These are phyloP conservation scores for Pichia phayaonensis DNA, from an alignment of 805 yeast genomes.

Conservation along the genomic window DNA sequence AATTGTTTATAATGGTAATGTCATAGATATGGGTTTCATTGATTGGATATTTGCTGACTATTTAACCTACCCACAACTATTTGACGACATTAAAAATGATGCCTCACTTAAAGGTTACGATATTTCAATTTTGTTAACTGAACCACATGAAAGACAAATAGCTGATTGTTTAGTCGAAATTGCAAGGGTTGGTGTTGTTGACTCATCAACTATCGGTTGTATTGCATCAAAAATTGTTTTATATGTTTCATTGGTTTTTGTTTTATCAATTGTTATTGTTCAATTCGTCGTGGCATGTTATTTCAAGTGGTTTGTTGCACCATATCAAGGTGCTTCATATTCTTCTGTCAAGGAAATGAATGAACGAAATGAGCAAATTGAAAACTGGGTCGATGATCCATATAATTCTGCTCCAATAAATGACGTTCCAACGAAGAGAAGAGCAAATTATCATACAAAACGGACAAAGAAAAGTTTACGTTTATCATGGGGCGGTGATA, in stretches of 20 bases:
- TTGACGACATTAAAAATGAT: constrained; percentile 54
- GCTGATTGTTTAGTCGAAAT: constrained; percentile 84
- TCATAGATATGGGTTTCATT: constrained; percentile 70
- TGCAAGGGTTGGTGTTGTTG: constrained; percentile 81
- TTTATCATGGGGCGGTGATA: constrained; percentile 33
- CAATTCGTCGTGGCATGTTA: constrained; percentile 85
- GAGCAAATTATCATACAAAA: constrained; percentile 38
- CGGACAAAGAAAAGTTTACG: constrained; percentile 29
- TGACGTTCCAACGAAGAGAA: constrained; percentile 41
- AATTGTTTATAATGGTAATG: constrained; percentile 84
- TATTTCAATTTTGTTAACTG: constrained; percentile 63
- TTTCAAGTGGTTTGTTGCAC: constrained; percentile 77
- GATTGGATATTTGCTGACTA: constrained; percentile 69
- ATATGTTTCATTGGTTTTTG: constrained; percentile 73
- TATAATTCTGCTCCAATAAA: constrained; percentile 42
- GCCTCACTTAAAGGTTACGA: constrained; percentile 65
- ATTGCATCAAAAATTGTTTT: constrained; percentile 83
- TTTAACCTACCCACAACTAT: constrained; percentile 63
- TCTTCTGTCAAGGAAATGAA: constrained; percentile 50
- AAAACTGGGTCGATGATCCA: constrained; percentile 76
- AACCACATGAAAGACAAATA: constrained; percentile 56
- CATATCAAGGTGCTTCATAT: constrained; percentile 67
- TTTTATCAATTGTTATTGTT: constrained; percentile 66
- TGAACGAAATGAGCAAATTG: constrained; percentile 60
- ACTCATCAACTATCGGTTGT: constrained; percentile 87